Evolutionary conservation across 179 eudicot species (phyloP).

Genomic region (Heliamphora pulchella): DNA sequence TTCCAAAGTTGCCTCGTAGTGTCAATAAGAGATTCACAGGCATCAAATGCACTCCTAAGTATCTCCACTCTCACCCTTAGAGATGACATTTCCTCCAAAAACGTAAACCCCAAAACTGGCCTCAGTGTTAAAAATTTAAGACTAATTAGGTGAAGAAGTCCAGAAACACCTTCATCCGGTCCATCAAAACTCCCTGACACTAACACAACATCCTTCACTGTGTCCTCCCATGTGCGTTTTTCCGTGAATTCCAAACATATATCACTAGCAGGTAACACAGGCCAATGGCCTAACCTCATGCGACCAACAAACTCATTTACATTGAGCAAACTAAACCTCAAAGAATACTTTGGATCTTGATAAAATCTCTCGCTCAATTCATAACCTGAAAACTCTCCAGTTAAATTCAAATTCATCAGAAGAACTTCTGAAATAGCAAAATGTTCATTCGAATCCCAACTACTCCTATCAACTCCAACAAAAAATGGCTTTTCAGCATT

Average conservation of each 20-base stretch:
- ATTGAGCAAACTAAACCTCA: constrained; percentile 57
- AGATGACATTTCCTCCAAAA: constrained; percentile 37
- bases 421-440: constrained; percentile 75
- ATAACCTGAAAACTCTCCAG: constrained; percentile 35
- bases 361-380: constrained; percentile 37
- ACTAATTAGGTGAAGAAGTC: constrained; percentile 64
- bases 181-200: constrained; percentile 74
- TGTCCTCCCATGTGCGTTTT: constrained; percentile 26
- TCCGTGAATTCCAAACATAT: constrained; percentile 44
- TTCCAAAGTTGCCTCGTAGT: constrained; percentile 65
- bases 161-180: constrained; percentile 66
- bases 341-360: constrained; percentile 26
- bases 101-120: constrained; percentile 39
- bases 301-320: constrained; percentile 40
- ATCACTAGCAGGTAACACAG: constrained; percentile 42
- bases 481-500: constrained; percentile 27
- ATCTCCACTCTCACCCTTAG: constrained; percentile 67
- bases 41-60: constrained; percentile 58
- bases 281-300: constrained; percentile 71
- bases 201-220: constrained; percentile 39
- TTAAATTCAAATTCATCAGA: constrained; percentile 43
- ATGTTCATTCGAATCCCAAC: constrained; percentile 53
- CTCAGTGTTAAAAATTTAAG: constrained; percentile 69
- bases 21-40: constrained; percentile 71
- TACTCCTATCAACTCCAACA: constrained; percentile 50